Evolutionary conservation across 768 basidiomycete species (phyloP).

Genomic region (Lactarius quietus): DNA sequence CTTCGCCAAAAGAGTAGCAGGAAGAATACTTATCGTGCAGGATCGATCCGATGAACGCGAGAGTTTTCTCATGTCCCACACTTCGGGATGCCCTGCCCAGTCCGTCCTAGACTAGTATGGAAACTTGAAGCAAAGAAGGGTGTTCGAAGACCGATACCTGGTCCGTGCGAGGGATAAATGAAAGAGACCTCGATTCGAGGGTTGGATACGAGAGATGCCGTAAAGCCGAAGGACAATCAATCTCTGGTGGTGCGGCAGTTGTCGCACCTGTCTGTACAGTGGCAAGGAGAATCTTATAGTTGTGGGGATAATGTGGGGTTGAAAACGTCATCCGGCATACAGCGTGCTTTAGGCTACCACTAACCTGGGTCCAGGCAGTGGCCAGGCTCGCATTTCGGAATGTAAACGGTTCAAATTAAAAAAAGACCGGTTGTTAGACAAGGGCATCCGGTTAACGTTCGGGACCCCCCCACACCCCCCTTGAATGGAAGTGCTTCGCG

Average conservation of each 20-base stretch:
- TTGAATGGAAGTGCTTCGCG: neutral
- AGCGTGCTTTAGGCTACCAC: too few species aligned
- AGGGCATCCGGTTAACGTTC: neutral
- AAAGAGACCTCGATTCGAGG: neutral
- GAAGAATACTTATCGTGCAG: neutral
- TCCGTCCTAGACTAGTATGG: neutral
- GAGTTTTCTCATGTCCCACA: neutral
- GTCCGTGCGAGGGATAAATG: neutral
- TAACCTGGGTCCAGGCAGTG: too few species aligned
- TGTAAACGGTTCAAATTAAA: too few species aligned
- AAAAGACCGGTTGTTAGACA: neutral
- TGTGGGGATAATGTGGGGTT: neutral
- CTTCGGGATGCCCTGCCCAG: conserved; percentile 10
- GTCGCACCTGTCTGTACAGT: neutral
- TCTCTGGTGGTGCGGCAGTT: neutral
- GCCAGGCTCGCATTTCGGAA: too few species aligned
- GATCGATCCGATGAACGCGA: neutral
- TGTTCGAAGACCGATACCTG: neutral
- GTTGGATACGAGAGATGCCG: neutral
- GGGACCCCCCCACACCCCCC: neutral
- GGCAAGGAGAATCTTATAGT: neutral
- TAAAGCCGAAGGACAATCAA: neutral
- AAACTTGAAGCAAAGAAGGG: neutral
- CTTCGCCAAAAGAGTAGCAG: neutral
- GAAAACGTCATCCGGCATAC: neutral